A percentile compares a stretch with the other conserved stretches of the same genome.
Conservation (phyloP, 306 rosid genomes). For the Rubus idaeus region DNA sequence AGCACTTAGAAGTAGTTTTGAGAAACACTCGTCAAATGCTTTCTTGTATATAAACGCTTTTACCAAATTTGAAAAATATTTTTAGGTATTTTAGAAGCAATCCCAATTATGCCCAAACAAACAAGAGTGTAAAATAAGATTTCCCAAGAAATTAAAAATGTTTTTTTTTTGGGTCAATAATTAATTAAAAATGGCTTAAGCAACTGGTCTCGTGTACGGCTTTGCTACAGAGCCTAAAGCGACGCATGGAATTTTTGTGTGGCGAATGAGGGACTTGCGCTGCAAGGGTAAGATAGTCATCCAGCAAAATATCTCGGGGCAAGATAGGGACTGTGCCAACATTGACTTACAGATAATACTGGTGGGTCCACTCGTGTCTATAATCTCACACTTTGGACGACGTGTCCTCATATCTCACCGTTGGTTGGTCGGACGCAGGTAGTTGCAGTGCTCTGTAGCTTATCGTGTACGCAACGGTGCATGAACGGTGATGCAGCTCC, state of each 20-base stretch:
- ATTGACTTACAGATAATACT: background rate
- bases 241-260: conserved; percentile 1
- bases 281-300: conserved; percentile 18
- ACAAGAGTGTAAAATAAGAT: background rate
- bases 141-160: background rate
- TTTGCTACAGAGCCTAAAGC: conserved; percentile 1
- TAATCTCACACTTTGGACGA: background rate
- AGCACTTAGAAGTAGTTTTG: too few relatives aligned
- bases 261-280: conserved; percentile 10
- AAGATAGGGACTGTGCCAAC: background rate
- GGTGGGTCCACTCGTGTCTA: background rate
- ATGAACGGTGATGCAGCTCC: conserved; percentile 13
- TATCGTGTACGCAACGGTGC: conserved; percentile 19
- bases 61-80: too few relatives aligned
- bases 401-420: conserved; percentile 3
- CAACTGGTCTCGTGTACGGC: conserved; percentile 33
- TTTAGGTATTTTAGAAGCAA: too few relatives aligned
- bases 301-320: background rate
- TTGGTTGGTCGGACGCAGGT: too few relatives aligned
- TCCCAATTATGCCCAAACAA: too few relatives aligned
- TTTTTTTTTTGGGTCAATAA: too few relatives aligned
- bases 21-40: too few relatives aligned
- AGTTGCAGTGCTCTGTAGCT: background rate
- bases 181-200: background rate
- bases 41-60: too few relatives aligned